Percentiles rank a stretch among this genome's conserved stretches.
These are phyloP conservation scores for Nicotiana sylvestris DNA, from an alignment of 257 asterid genomes.

Conservation along the genomic window DNA sequence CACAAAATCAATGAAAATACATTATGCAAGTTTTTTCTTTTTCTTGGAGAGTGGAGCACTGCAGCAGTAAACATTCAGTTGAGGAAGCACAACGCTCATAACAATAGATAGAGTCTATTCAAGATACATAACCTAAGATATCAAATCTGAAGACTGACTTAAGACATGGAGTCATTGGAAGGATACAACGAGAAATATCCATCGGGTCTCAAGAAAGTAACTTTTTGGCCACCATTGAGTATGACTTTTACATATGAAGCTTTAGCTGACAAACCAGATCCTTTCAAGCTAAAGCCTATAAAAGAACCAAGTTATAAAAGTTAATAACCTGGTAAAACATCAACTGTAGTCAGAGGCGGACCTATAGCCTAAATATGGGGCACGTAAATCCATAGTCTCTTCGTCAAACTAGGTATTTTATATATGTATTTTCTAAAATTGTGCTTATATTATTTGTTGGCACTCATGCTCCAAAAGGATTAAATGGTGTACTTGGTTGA, in stretches of 20 bases:
- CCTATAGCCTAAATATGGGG: no score
- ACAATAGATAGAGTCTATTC: background rate
- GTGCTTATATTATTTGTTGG: no score
- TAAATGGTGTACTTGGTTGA: no score
- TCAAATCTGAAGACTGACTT: background rate
- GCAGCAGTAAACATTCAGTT: background rate
- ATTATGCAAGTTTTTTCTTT: no score
- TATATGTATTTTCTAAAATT: no score
- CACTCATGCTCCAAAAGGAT: no score
- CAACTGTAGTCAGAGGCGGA: background rate
- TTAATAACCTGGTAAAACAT: background rate
- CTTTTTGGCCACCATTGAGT: slow-evolving; percentile 84
- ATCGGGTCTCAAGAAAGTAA: slow-evolving; percentile 74
- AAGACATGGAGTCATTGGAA: slow-evolving; percentile 2
- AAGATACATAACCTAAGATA: background rate
- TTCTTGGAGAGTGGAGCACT: no score
- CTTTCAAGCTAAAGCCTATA: slow-evolving; percentile 56
- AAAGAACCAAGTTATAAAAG: background rate
- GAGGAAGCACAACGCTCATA: background rate
- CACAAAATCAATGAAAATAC: no score
- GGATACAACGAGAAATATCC: slow-evolving; percentile 99
- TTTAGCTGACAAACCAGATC: slow-evolving; percentile 73
- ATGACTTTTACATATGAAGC: slow-evolving; percentile 64
- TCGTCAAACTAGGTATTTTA: no score
- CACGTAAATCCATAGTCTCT: no score